Evolutionary conservation across 2,329 filamentous ascomycete species (phyloP).

Genomic region (Beauveria pseudobassiana): DNA sequence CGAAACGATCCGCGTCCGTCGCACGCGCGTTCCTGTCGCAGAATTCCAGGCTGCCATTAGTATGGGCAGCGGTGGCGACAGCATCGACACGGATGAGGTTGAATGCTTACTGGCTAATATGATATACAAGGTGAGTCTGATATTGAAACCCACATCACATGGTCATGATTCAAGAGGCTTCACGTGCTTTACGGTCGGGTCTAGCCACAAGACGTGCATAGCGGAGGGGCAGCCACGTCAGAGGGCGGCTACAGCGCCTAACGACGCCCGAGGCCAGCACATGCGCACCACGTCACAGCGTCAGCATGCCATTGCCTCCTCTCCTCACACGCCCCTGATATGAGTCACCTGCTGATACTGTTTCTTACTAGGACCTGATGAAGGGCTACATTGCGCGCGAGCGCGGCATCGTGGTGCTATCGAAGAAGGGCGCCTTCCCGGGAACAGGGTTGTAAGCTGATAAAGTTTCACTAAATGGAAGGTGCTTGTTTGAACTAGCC

Average conservation of each 20-base stretch:
- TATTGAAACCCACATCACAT: background rate
- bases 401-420: slow-evolving; percentile 81
- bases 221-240: slow-evolving; percentile 2
- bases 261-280: slow-evolving; percentile 10
- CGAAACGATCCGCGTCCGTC: slow-evolving; percentile 52
- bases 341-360: slow-evolving; percentile 26
- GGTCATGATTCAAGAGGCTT: too few relatives aligned
- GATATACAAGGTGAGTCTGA: slow-evolving; percentile 79
- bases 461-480: background rate
- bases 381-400: slow-evolving; percentile 97
- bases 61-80: slow-evolving; percentile 57
- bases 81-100: slow-evolving; percentile 81
- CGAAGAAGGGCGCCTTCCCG: slow-evolving; percentile 88
- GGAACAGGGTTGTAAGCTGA: slow-evolving; percentile 61
- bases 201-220: background rate
- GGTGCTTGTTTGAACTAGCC: background rate
- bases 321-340: background rate
- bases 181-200: background rate
- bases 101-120: slow-evolving; percentile 93
- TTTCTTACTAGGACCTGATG: slow-evolving; percentile 67
- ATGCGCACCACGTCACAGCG: slow-evolving; percentile 13
- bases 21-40: slow-evolving; percentile 71
- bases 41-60: slow-evolving; percentile 83
- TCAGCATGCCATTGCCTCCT: slow-evolving; percentile 7
- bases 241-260: slow-evolving; percentile 5